A percentile compares a stretch with the other conserved stretches of the same genome.
phyloP scores from a whole-genome alignment of 1,284 basidiomycete species.

The Trichosporon ovoides region DNA sequence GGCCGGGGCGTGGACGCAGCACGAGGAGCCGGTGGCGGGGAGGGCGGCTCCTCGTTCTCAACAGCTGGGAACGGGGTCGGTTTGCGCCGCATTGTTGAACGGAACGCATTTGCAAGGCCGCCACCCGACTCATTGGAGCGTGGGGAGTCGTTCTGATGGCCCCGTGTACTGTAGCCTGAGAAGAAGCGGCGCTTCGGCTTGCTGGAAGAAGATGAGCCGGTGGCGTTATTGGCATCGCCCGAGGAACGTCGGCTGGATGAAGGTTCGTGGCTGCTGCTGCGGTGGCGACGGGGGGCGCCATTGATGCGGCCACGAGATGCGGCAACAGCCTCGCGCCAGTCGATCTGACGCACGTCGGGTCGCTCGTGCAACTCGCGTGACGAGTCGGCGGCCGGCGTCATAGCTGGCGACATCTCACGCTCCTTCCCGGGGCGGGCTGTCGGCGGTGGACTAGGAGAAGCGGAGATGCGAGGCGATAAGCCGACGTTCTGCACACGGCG shows the following conservation, averaged over 20 bases:
- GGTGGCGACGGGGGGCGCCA: background rate
- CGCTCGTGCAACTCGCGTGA: conserved; percentile 3
- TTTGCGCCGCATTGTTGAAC: conserved; percentile 1
- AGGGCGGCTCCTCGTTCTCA: conserved; percentile 4
- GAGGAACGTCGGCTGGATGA: background rate
- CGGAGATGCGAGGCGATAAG: background rate
- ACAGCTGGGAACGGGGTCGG: conserved; percentile 6
- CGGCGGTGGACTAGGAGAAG: conserved; percentile 14
- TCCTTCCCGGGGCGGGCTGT: background rate
- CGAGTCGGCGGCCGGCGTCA: background rate
- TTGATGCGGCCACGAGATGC: background rate
- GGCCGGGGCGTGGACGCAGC: background rate
- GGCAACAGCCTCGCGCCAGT: conserved; percentile 6
- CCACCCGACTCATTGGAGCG: background rate
- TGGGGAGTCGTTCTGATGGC: background rate
- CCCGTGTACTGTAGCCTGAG: background rate
- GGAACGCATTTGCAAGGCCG: background rate
- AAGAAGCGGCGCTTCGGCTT: conserved; percentile 5
- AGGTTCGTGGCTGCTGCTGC: conserved; percentile 1
- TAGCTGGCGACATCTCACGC: background rate
- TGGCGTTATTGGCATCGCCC: background rate
- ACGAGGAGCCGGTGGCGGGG: background rate
- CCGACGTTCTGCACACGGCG: conserved; percentile 28
- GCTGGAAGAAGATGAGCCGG: background rate
- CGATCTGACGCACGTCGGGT: conserved; percentile 8